Evolutionary conservation across 2,329 filamentous ascomycete species (phyloP).

Genomic region (Trichoderma gracile): DNA sequence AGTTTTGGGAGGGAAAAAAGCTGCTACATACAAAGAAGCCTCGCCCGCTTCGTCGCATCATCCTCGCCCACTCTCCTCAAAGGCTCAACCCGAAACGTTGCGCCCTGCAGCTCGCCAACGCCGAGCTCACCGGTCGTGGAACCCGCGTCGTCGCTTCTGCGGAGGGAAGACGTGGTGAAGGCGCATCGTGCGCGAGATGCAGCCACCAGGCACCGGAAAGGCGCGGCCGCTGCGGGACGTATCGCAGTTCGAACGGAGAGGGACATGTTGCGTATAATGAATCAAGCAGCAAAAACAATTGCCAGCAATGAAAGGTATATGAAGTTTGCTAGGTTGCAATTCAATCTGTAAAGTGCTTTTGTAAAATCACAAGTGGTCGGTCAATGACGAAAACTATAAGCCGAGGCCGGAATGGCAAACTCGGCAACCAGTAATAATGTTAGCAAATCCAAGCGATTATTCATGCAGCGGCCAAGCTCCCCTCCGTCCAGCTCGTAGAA

Average conservation of each 20-base stretch:
- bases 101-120: conserved; percentile 85
- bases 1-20: conserved; percentile 11
- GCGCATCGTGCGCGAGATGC: background rate
- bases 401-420: background rate
- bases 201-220: background rate
- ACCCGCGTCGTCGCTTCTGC: background rate
- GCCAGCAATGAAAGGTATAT: background rate
- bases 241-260: background rate
- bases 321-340: background rate
- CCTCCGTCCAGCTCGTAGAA: background rate
- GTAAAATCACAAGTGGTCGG: background rate
- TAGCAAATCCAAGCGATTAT: too few relatives aligned
- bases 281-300: too few relatives aligned
- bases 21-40: conserved; percentile 63
- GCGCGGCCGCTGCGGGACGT: background rate
- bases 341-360: background rate
- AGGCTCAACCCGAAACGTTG: conserved; percentile 86
- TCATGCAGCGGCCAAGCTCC: too few relatives aligned
- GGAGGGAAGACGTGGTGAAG: background rate
- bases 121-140: conserved; percentile 57
- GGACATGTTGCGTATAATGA: background rate
- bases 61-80: conserved; percentile 82
- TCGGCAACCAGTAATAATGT: background rate
- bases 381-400: background rate
- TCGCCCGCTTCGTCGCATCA: conserved; percentile 79